phyloP scores from a whole-genome alignment of 164 flowering plant genomes.

The Santalum album region DNA sequence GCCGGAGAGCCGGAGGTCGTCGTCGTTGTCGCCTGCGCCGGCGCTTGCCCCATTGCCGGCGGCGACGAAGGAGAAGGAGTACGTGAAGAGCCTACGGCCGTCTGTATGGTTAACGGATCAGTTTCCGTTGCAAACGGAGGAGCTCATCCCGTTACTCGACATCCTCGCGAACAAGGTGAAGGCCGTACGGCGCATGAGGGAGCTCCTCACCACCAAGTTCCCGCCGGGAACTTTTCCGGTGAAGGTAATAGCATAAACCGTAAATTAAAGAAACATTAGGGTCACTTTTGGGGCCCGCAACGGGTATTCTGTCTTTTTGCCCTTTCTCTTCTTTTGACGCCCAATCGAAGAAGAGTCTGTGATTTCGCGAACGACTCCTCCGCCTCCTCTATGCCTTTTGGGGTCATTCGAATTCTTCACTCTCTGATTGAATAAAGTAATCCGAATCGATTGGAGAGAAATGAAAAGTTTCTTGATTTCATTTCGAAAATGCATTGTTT shows the following conservation, averaged over 20 bases:
- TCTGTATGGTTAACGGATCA: constrained; percentile 92
- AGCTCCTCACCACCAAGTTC: constrained; percentile 82
- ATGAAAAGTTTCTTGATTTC: too few species aligned
- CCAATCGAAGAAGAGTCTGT: background rate
- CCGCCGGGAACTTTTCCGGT: constrained; percentile 94
- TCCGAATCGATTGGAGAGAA: too few species aligned
- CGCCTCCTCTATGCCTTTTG: too few species aligned
- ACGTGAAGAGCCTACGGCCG: constrained; percentile 61
- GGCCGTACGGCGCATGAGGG: constrained; percentile 79
- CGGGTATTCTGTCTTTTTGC: too few species aligned
- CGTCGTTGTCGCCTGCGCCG: constrained; percentile 24
- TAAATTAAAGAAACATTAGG: background rate
- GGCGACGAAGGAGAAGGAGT: constrained; percentile 71
- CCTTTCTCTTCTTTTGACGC: constrained; percentile 19
- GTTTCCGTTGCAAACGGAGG: constrained; percentile 89
- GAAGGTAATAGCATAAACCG: constrained; percentile 49
- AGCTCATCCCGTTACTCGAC: constrained; percentile 81
- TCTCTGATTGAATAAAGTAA: too few species aligned
- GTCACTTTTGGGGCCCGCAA: constrained; percentile 1
- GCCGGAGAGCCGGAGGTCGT: background rate
- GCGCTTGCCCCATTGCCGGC: constrained; percentile 26
- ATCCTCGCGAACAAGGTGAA: constrained; percentile 85
- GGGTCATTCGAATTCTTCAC: too few species aligned
- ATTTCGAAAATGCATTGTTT: too few species aligned
- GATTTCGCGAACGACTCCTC: too few species aligned